These are phyloP conservation scores for Mycosphaerella sp. DNA, from an alignment of 2,329 filamentous ascomycete genomes.

Conservation along the genomic window DNA sequence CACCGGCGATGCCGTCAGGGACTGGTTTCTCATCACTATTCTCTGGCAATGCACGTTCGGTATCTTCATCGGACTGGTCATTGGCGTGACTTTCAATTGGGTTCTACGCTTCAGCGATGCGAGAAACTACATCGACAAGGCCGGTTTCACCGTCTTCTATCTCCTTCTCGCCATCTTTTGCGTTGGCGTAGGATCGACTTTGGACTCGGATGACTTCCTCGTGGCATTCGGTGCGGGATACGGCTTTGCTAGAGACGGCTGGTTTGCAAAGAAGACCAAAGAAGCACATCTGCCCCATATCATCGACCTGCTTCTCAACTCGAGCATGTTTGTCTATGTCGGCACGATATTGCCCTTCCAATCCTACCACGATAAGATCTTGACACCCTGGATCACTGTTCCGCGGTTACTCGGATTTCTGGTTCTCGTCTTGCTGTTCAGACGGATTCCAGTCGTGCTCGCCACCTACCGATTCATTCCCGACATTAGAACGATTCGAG, in stretches of 20 bases:
- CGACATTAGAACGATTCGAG: conserved; percentile 44
- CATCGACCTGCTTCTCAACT: conserved; percentile 52
- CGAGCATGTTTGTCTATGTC: conserved; percentile 51
- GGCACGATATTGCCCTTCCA: conserved; percentile 50
- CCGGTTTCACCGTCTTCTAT: conserved; percentile 51
- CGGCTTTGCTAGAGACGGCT: conserved; percentile 50
- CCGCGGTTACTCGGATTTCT: conserved; percentile 43
- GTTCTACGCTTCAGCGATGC: conserved; percentile 44
- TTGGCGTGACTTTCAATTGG: conserved; percentile 45
- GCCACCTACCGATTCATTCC: conserved; percentile 44
- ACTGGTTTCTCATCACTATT: conserved; percentile 50
- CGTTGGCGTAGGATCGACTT: conserved; percentile 46
- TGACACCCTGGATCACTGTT: conserved; percentile 38
- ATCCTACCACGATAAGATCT: conserved; percentile 35
- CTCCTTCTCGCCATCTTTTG: conserved; percentile 49
- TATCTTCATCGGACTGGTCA: conserved; percentile 41
- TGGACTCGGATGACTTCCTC: conserved; percentile 52
- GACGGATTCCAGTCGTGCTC: conserved; percentile 48
- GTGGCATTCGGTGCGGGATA: conserved; percentile 52
- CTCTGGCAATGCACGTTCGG: conserved; percentile 51
- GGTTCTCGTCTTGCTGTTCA: conserved; percentile 46
- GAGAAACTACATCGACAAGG: conserved; percentile 42
- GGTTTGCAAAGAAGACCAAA: conserved; percentile 45
- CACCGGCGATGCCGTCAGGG: conserved; percentile 39
- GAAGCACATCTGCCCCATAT: conserved; percentile 45